Conservation (phyloP, 495 filamentous ascomycete genomes). For the Stereocaulon alpinum region DNA sequence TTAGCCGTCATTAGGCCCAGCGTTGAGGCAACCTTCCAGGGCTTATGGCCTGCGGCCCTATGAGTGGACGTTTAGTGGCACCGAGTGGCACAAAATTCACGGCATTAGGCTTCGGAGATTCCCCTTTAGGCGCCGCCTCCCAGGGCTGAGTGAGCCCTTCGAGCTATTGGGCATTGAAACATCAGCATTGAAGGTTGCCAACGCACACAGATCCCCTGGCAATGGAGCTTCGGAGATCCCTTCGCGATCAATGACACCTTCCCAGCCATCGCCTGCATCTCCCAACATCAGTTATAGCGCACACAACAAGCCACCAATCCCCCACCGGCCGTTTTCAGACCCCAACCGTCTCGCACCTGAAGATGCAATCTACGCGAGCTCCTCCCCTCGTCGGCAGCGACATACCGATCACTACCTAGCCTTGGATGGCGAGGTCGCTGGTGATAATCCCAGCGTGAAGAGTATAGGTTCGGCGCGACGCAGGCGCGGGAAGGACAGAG, state of each 20-base stretch:
- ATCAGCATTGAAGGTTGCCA: background rate
- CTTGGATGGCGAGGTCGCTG: slow-evolving; percentile 23
- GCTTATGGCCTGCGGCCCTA: too few relatives aligned
- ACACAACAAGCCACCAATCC: slow-evolving; percentile 24
- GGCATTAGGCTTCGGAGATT: too few relatives aligned
- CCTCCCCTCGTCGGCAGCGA: slow-evolving; percentile 45
- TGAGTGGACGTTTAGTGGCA: too few relatives aligned
- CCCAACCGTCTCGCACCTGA: slow-evolving; percentile 65
- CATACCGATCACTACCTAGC: slow-evolving; percentile 22
- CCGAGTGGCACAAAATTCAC: too few relatives aligned
- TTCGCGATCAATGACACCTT: slow-evolving; percentile 16
- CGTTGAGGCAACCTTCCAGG: too few relatives aligned
- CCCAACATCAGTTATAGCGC: slow-evolving; percentile 13
- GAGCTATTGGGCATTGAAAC: too few relatives aligned
- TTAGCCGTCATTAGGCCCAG: too few relatives aligned
- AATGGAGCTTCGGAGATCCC: slow-evolving; percentile 11
- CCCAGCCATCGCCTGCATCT: slow-evolving; percentile 10
- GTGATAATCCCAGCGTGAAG: slow-evolving; percentile 25
- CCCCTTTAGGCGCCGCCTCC: too few relatives aligned
- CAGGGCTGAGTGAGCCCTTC: too few relatives aligned
- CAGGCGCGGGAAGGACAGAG: slow-evolving; percentile 42
- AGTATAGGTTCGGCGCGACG: slow-evolving; percentile 24
- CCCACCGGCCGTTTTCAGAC: slow-evolving; percentile 36
- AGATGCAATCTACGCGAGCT: slow-evolving; percentile 62
- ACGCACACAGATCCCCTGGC: background rate